Conservation (phyloP, 2,329 filamentous ascomycete genomes). For the Colletotrichum lentis region DNA sequence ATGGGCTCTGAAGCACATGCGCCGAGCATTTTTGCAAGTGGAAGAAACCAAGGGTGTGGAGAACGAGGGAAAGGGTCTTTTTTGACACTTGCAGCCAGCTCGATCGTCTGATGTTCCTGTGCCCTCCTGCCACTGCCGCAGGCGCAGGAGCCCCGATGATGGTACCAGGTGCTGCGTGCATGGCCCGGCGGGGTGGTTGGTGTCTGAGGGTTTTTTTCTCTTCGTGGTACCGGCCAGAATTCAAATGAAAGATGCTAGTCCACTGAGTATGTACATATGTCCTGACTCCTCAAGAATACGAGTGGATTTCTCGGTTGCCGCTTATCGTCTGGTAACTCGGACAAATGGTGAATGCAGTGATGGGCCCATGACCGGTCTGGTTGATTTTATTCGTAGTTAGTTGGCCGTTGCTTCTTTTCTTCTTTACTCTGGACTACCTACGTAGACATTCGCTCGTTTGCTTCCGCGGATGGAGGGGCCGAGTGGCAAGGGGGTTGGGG, state of each 20-base stretch:
- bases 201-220: neutral
- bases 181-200: slow-evolving; percentile 1
- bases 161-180: neutral
- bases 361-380: neutral
- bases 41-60: neutral
- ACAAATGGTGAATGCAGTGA: too few relatives aligned
- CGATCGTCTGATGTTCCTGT: slow-evolving; percentile 35
- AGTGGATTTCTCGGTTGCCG: neutral
- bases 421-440: too few relatives aligned
- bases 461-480: slow-evolving; percentile 19
- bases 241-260: neutral
- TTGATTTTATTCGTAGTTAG: neutral
- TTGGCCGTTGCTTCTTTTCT: slow-evolving; percentile 12
- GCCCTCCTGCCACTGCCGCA: slow-evolving; percentile 19
- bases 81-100: slow-evolving; percentile 8
- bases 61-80: slow-evolving; percentile 15
- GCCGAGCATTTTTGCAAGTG: too few relatives aligned
- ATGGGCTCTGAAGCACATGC: too few relatives aligned
- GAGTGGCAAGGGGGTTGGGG: neutral
- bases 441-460: slow-evolving; percentile 23
- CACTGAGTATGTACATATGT: too few relatives aligned
- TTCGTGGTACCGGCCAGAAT: neutral
- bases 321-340: neutral
- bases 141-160: slow-evolving; percentile 21
- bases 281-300: neutral